Evolutionary conservation across 441 rosid genomes (phyloP).

Genomic region (Metrosideros polymorpha): DNA sequence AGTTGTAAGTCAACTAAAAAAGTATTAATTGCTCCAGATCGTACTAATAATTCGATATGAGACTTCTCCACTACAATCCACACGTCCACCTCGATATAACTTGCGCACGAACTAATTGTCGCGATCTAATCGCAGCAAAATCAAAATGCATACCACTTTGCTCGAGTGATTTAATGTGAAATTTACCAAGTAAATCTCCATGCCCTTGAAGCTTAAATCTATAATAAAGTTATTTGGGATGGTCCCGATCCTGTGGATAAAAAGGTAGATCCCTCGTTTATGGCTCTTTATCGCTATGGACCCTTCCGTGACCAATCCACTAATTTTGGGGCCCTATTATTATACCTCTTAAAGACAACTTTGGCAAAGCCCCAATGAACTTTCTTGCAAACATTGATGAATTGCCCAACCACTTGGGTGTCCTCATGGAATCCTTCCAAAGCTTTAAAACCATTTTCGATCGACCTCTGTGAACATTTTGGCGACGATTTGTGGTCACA

Average conservation of each 20-base stretch:
- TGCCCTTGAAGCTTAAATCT: not conserved
- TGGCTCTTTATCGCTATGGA: not conserved
- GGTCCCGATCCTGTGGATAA: not conserved
- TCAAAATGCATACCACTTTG: not conserved
- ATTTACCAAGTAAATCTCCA: not conserved
- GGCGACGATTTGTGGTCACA: fast-evolving
- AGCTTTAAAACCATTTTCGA: not conserved
- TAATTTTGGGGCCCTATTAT: not conserved
- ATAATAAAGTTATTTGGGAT: not conserved
- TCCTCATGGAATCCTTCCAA: not conserved
- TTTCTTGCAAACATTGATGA: not conserved
- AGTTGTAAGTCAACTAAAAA: not conserved
- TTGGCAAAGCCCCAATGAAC: not conserved
- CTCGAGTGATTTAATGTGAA: not conserved
- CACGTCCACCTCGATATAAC: not conserved
- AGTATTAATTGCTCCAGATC: not conserved
- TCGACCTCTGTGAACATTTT: not conserved
- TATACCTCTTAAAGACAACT: not conserved
- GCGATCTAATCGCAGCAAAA: not conserved
- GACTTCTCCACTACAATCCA: not conserved
- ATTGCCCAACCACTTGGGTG: not conserved
- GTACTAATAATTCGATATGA: not conserved
- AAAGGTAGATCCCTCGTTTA: not conserved
- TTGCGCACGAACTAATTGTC: not conserved
- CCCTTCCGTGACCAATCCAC: not conserved